phyloP scores from a whole-genome alignment of 805 yeast genomes.

The Ogataea pini region DNA sequence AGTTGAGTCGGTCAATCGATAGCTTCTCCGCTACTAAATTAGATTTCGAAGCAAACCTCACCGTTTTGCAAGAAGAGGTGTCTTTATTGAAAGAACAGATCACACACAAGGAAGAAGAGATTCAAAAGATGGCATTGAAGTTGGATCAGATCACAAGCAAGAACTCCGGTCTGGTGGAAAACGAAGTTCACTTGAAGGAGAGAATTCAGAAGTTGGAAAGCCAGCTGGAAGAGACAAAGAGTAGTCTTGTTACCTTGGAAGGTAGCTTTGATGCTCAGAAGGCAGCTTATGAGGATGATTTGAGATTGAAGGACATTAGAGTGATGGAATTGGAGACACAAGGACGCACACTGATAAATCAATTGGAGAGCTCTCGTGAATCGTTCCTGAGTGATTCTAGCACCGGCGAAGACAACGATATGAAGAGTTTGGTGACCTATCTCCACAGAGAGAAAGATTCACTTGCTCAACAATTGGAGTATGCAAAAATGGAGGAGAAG shows the following conservation, averaged over 20 bases:
- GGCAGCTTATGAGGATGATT: conserved; percentile 44
- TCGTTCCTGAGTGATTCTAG: conserved; percentile 18
- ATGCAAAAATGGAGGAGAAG: conserved; percentile 53
- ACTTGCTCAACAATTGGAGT: conserved; percentile 57
- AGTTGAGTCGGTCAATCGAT: conserved; percentile 23
- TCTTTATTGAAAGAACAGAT: conserved; percentile 26
- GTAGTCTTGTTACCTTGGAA: conserved; percentile 38
- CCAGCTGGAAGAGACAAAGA: conserved; percentile 37
- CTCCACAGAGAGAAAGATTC: conserved; percentile 77
- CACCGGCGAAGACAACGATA: conserved; percentile 31
- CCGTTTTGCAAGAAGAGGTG: conserved; percentile 35
- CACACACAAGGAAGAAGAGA: conserved; percentile 20
- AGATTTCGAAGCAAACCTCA: conserved; percentile 23
- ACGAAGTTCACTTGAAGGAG: conserved; percentile 21
- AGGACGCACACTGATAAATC: conserved; percentile 66
- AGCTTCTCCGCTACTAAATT: not conserved
- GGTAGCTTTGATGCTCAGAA: conserved; percentile 49
- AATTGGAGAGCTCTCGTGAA: conserved; percentile 46
- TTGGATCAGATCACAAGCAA: conserved; percentile 31
- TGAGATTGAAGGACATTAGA: conserved; percentile 46
- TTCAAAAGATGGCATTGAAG: conserved; percentile 29
- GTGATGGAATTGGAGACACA: conserved; percentile 63
- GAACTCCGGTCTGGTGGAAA: conserved; percentile 20
- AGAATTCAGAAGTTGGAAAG: conserved; percentile 40
- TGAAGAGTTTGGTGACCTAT: conserved; percentile 57